These are phyloP conservation scores for Alisma plantagoaquatica DNA, from an alignment of 106 monocot species.

Conservation along the genomic window DNA sequence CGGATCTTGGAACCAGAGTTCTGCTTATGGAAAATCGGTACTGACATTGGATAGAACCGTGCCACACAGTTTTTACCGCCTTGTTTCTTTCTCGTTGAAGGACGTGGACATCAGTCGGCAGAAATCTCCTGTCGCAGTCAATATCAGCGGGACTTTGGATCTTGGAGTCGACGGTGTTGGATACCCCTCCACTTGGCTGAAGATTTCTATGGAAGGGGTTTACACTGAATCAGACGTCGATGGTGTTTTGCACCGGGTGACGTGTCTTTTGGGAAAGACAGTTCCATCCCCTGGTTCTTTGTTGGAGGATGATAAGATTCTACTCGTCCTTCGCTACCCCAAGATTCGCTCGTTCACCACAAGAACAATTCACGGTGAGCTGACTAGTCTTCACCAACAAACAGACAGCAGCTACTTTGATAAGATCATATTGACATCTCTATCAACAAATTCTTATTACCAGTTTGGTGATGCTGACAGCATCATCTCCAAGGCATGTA, in stretches of 20 bases:
- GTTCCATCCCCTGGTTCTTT: too few species aligned
- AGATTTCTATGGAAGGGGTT: constrained; percentile 43
- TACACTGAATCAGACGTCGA: constrained; percentile 36
- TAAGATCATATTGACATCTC: constrained; percentile 30
- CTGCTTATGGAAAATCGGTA: constrained; percentile 1
- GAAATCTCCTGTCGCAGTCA: constrained; percentile 20
- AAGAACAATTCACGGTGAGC: constrained; percentile 34
- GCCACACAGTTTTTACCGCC: too few species aligned
- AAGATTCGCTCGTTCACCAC: constrained; percentile 33
- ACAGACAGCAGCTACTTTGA: constrained; percentile 38
- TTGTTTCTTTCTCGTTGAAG: constrained; percentile 24
- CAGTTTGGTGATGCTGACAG: constrained; percentile 34
- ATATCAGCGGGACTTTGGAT: constrained; percentile 37
- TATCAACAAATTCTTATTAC: constrained; percentile 39
- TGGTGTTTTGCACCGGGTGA: constrained; percentile 36
- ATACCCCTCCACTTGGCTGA: constrained; percentile 22
- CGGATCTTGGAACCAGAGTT: constrained; percentile 47
- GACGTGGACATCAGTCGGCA: constrained; percentile 23
- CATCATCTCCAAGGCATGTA: constrained; percentile 40
- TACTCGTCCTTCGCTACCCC: constrained; percentile 39
- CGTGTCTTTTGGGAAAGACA: constrained; percentile 49
- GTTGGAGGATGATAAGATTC: constrained; percentile 30
- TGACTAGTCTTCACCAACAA: constrained; percentile 32
- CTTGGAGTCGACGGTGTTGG: constrained; percentile 15
- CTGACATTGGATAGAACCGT: too few species aligned